These are phyloP conservation scores for Xerocomus brunneocitrinus DNA, from an alignment of 768 basidiomycete genomes.

Conservation along the genomic window DNA sequence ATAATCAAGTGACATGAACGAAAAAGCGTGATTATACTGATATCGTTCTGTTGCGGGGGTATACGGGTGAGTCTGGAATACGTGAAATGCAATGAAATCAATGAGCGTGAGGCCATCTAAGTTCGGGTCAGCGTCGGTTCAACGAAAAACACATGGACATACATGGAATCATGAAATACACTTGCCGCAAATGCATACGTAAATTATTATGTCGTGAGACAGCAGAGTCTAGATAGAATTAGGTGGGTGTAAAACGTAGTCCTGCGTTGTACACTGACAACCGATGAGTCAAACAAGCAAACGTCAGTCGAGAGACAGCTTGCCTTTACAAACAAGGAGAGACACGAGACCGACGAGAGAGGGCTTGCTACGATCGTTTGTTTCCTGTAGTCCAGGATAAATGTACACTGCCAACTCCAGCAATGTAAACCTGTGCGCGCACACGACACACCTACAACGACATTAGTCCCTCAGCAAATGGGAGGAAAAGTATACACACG, in stretches of 20 bases:
- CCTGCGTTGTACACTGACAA: conserved; percentile 26
- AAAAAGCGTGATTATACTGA: conserved; percentile 21
- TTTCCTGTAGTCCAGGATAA: conserved; percentile 70
- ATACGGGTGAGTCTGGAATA: conserved; percentile 19
- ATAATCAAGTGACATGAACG: conserved; percentile 23
- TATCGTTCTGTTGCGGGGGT: conserved; percentile 27
- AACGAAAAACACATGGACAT: conserved; percentile 1
- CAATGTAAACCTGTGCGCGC: conserved; percentile 68
- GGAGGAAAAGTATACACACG: conserved; percentile 37
- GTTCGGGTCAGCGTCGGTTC: not conserved
- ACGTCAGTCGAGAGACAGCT: not conserved
- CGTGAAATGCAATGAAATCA: conserved; percentile 19
- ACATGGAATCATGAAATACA: conserved; percentile 29
- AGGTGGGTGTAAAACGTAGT: conserved; percentile 25
- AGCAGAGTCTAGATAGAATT: conserved; percentile 22
- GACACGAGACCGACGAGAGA: not conserved
- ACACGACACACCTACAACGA: conserved; percentile 64
- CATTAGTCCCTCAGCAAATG: conserved; percentile 2
- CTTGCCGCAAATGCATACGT: conserved; percentile 21
- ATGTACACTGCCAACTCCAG: conserved; percentile 72
- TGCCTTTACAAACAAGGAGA: conserved; percentile 25
- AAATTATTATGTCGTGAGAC: conserved; percentile 27
- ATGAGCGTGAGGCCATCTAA: conserved; percentile 27
- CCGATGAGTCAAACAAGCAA: not conserved
- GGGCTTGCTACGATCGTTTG: conserved; percentile 29